These are phyloP conservation scores for Phytophthora colocasiae DNA, from an alignment of 352 stramenopile genomes.

Conservation along the genomic window DNA sequence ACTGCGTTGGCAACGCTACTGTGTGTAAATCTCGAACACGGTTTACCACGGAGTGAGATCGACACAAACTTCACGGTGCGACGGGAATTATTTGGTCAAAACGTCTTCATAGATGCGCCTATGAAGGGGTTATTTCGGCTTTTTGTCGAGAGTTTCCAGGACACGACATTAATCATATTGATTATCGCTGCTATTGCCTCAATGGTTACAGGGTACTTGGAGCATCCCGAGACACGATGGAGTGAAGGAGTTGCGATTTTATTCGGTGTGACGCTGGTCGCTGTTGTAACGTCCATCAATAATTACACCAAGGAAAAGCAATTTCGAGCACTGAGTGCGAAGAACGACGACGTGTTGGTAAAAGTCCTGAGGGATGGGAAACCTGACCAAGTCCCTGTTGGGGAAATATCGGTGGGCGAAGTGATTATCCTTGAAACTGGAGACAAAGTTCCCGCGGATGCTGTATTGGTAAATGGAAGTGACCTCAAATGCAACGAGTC, in stretches of 20 bases:
- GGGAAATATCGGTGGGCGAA: conserved; percentile 83
- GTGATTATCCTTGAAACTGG: conserved; percentile 94
- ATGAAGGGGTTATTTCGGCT: conserved; percentile 84
- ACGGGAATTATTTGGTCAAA: conserved; percentile 63
- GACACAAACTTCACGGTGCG: conserved; percentile 63
- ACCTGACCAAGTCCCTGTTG: conserved; percentile 72
- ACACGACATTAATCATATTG: conserved; percentile 92
- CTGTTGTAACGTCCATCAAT: conserved; percentile 95
- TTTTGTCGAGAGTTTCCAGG: conserved; percentile 89
- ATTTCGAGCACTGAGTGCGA: conserved; percentile 85
- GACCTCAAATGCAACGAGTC: conserved; percentile 97
- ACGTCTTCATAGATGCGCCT: conserved; percentile 76
- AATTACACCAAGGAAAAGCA: conserved; percentile 97
- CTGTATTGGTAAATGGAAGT: conserved; percentile 90
- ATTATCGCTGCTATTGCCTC: conserved; percentile 89
- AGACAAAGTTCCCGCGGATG: conserved; percentile 96
- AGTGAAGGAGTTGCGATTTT: conserved; percentile 96
- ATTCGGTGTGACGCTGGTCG: conserved; percentile 93
- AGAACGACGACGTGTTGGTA: conserved; percentile 90
- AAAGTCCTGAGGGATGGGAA: conserved; percentile 79
- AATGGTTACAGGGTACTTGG: conserved; percentile 81
- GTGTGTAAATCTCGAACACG: conserved; percentile 76
- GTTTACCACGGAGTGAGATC: conserved; percentile 65
- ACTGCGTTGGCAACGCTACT: conserved; percentile 59
- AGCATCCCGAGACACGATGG: conserved; percentile 88